Evolutionary conservation across 164 flowering plant genomes (phyloP), one percentile per base, ranked within the genome.

Genomic region (Magnolia changhungtana): DNA sequence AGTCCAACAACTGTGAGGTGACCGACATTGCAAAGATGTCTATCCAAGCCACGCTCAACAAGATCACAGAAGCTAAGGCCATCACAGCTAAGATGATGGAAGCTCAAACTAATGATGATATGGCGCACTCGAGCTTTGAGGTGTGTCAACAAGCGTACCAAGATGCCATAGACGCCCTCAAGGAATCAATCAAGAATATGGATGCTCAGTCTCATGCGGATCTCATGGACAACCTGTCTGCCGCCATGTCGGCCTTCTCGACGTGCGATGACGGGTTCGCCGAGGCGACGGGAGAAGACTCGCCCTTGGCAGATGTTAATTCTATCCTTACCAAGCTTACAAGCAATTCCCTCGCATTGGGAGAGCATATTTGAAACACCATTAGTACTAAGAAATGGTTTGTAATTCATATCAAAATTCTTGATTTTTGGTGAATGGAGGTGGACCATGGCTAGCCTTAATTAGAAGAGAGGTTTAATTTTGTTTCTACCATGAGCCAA

Each of bases 211-310:
- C 78, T 66, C 24, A 13, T 7, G 68, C 1, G 18, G 50, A 65
- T 45, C 67, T 83, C 21, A 69, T 50, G 37, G 75, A 5, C 75
- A 72, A 77, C 75, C 80, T 83, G 27, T 76, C 78, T 0, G 82
- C 83, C 0, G 81, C 73, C 1, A 1, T 80, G 19, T 14, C 78
- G 3, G 73, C 80, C 63, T 71, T 4, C 63, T 66, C 8, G 1
- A 74, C 83, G 0, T 84, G 86, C 63, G 73, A 78, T 4, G 86
- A 84, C 66, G 63, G 72, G 5, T 59, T 78, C 24, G 6, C 27
- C 0, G 83, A 75, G 52, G 45, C n/a, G 9, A 64, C 50, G 19
- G 73, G 50, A 18, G 65, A 1, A 2, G 2, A 1, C 1, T 59
- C 72, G 11, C 79, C 82, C 27, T n/a, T 79, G 4, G 69, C 11